Evolutionary conservation across 352 stramenopile species (phyloP).

Genomic region (Pythium aquatile): DNA sequence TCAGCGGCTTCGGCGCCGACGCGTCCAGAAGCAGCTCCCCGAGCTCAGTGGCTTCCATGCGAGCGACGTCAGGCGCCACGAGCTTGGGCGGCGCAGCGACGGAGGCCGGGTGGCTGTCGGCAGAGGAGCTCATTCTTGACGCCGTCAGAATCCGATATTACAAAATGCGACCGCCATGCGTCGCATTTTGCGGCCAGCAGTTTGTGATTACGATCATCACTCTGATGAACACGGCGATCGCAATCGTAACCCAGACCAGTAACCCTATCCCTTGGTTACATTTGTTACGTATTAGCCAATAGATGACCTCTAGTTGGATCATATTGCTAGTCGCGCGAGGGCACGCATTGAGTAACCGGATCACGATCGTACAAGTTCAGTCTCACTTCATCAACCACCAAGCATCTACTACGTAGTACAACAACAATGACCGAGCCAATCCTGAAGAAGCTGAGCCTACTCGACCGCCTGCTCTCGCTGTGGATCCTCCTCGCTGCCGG

Average conservation of each 20-base stretch:
- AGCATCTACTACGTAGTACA: background rate
- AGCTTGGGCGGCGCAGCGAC: constrained; percentile 11
- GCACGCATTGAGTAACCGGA: too few species aligned
- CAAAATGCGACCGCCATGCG: background rate
- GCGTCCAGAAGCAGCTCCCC: constrained; percentile 17
- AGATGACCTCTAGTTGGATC: too few species aligned
- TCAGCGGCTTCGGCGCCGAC: constrained; percentile 8
- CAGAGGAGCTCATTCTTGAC: background rate
- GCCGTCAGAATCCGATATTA: too few species aligned
- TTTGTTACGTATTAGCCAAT: too few species aligned
- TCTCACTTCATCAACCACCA: too few species aligned
- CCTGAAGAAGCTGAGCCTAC: constrained; percentile 29
- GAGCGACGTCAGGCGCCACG: constrained; percentile 26
- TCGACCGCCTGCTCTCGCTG: constrained; percentile 46
- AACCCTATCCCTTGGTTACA: too few species aligned
- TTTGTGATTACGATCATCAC: constrained; percentile 2
- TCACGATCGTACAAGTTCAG: too few species aligned
- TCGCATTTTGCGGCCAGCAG: background rate
- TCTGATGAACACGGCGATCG: background rate
- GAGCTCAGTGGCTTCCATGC: constrained; percentile 29
- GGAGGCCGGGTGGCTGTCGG: background rate
- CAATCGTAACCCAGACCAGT: background rate
- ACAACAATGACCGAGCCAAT: constrained; percentile 7
- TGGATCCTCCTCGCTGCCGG: constrained; percentile 46
- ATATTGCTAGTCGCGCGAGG: too few species aligned